Base-by-base conservation (phyloP, 2,329 filamentous ascomycete species). In the Aspergillus piperis region DNA sequence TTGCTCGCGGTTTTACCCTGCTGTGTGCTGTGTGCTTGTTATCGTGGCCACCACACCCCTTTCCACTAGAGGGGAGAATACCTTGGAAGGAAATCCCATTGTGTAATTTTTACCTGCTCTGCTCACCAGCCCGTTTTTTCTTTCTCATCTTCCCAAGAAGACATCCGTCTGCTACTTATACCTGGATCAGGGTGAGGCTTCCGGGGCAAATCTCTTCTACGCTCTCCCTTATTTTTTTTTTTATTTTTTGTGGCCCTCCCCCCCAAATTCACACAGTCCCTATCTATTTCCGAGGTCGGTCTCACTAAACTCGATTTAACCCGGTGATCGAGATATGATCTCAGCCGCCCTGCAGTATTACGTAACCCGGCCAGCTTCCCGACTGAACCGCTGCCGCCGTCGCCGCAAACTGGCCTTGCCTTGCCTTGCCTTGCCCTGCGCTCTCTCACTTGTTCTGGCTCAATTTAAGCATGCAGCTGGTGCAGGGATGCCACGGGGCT, bases 291-390 rank as follows among this genome's bases (percentile, higher is more conserved):
- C 49, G 44, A n/a, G 32, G 25, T 56, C 32, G 15, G 39, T 25
- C 19, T 23, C 19, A 48, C 39, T 55, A 50, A 44, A 52, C 7
- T 11, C 6, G 15, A 19, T 23, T 19, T 5, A 42, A 42, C 13
- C 38, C 52, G 52, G 39, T 42, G 53, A 55, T 55, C 53, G 53
- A 55, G 54, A 57, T 60, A 39, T 53, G 8, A 25, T 50, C 21
- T 61, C 54, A 61, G 59, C 54, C 59, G 55, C 59, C 48, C 59
- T 58, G 55, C 59, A 58, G 25, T 42, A 53, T 61, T 61, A 61
- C 59, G 59, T 61, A 61, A 61, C 59, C 41, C 54, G 39, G 42
- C 21, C 52, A 44, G 52, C n/a, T 41, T 10, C 8, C 52, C 39
- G 51, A 17, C 19, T 44, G 52, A 55, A 55, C 53, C 41, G 52